phyloP scores from a whole-genome alignment of 106 monocot genomes.

The Agapanthus africanus region DNA sequence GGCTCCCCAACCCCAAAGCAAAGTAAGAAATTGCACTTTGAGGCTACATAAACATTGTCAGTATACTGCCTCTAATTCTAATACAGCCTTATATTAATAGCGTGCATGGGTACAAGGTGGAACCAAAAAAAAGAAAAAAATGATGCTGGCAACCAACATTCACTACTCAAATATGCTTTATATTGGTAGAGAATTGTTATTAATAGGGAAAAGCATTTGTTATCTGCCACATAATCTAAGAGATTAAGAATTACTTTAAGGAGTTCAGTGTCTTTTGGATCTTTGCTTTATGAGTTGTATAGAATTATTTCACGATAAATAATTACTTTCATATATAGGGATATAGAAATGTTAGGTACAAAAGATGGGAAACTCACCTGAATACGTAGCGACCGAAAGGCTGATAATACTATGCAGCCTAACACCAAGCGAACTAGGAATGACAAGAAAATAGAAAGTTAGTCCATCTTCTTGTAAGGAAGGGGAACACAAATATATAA shows the following conservation, averaged over 20 bases:
- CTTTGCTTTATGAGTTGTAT: neutral
- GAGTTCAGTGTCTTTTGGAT: neutral
- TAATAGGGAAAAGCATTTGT: neutral
- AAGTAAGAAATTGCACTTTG: neutral
- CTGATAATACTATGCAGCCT: constrained; percentile 52
- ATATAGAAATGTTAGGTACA: neutral
- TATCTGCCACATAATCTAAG: neutral
- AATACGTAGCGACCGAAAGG: constrained; percentile 54
- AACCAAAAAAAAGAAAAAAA: neutral
- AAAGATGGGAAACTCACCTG: constrained; percentile 39
- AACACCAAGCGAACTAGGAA: constrained; percentile 65
- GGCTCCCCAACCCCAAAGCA: neutral
- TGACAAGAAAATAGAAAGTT: constrained; percentile 8
- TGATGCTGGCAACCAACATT: neutral
- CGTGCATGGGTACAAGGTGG: neutral
- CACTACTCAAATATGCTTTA: neutral
- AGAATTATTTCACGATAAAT: neutral
- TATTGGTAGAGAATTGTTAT: neutral
- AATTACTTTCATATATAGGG: neutral
- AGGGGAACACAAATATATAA: neutral
- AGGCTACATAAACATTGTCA: neutral
- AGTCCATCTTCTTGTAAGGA: constrained; percentile 3
- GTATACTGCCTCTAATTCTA: no score
- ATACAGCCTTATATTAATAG: no score
- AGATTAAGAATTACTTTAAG: neutral